phyloP scores from a whole-genome alignment of 441 rosid species.

The Pelargonium citronellum region DNA sequence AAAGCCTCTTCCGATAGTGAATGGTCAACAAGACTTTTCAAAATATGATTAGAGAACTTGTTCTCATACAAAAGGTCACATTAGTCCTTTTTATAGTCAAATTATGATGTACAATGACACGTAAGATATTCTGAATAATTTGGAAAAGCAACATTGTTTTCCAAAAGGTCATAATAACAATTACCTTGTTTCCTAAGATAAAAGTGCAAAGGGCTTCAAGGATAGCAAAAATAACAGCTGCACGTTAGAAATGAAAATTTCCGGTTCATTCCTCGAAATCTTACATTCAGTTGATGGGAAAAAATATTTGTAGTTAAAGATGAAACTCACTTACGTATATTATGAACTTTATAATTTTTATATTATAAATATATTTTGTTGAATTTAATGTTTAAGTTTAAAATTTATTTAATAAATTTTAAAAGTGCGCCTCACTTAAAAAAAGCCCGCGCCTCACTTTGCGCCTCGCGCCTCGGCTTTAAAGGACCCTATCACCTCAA shows the following conservation, averaged over 20 bases:
- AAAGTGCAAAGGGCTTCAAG: background rate
- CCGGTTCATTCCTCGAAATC: background rate
- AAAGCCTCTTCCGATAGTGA: background rate
- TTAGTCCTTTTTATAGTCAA: background rate
- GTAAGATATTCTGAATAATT: background rate
- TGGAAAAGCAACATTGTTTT: background rate
- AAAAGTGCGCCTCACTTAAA: too few relatives aligned
- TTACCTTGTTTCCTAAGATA: background rate
- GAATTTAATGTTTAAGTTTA: too few relatives aligned
- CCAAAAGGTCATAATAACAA: background rate
- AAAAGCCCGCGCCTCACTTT: too few relatives aligned
- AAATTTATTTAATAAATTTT: too few relatives aligned
- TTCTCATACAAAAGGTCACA: slow-evolving; percentile 3
- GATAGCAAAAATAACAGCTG: background rate
- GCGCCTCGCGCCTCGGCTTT: too few relatives aligned
- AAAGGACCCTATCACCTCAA: too few relatives aligned
- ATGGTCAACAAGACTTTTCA: background rate
- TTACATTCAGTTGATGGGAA: background rate
- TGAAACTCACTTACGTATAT: background rate
- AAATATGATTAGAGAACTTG: background rate
- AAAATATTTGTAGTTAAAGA: background rate
- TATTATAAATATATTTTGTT: too few relatives aligned
- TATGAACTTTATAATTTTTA: too few relatives aligned
- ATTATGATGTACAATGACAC: background rate
- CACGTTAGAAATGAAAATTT: background rate